These are phyloP conservation scores for Taiozyma sp. DNA, from an alignment of 1,139 yeast species.

Conservation along the genomic window DNA sequence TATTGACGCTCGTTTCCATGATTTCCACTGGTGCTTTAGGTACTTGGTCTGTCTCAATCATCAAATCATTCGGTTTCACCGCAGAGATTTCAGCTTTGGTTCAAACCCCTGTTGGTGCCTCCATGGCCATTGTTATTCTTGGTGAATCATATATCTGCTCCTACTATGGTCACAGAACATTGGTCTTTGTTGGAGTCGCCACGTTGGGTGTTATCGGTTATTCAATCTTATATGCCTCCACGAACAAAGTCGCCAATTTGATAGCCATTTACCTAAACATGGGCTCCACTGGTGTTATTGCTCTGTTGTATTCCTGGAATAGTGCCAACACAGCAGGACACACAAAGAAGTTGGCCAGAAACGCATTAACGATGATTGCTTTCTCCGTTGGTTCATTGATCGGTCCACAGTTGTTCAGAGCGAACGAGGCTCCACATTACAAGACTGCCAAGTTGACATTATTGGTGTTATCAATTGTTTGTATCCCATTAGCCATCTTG, in stretches of 20 bases:
- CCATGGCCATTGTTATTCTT: slow-evolving; percentile 28
- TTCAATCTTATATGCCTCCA: slow-evolving; percentile 39
- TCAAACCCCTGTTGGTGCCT: slow-evolving; percentile 41
- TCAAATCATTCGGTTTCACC: slow-evolving; percentile 39
- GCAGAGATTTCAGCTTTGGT: slow-evolving; percentile 32
- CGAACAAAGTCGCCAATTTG: slow-evolving; percentile 29
- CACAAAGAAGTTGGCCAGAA: slow-evolving; percentile 58
- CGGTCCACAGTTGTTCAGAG: slow-evolving; percentile 66
- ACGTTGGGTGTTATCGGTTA: slow-evolving; percentile 33
- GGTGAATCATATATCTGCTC: slow-evolving; percentile 20
- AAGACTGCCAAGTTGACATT: slow-evolving; percentile 43
- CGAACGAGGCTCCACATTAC: slow-evolving; percentile 48
- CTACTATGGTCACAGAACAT: slow-evolving; percentile 17
- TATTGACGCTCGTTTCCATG: slow-evolving; percentile 32
- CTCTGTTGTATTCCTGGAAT: slow-evolving; percentile 29
- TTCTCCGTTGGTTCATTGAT: slow-evolving; percentile 64
- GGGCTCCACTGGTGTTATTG: slow-evolving; percentile 37
- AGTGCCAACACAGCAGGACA: slow-evolving; percentile 60
- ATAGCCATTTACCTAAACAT: slow-evolving; percentile 31
- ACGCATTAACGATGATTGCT: slow-evolving; percentile 54
- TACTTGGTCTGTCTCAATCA: slow-evolving; percentile 39
- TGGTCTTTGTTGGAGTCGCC: slow-evolving; percentile 19
- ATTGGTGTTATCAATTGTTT: slow-evolving; percentile 36
- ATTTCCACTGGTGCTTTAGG: slow-evolving; percentile 40
- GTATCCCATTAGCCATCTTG: slow-evolving; percentile 30